Base-by-base conservation (phyloP, 2,329 filamentous ascomycete genomes). In the Xylaria sp. region DNA sequence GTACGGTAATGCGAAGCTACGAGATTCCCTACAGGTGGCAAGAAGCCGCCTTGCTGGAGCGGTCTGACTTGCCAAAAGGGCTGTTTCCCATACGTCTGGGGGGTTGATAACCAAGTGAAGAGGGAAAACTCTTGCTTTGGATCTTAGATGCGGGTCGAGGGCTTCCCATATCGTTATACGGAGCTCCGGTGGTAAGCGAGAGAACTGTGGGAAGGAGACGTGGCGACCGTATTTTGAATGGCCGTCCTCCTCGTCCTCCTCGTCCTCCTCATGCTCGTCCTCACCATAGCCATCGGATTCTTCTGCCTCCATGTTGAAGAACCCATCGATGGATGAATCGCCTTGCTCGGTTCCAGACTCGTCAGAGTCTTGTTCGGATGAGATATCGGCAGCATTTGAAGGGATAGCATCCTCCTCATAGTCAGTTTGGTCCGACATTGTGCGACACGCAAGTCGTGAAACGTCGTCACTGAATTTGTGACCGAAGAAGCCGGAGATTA, bases 81-180 rank as follows among this genome's bases (percentile, higher is more conserved):
- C 65, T 39, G 67, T 65, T 18, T 74, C 72, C 70, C 67, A 74
- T 6, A 77, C 20, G 1, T 70, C 61, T 10, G 13, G 9, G 55
- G 3, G 8, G 20, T 15, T 2, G 3, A 41, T 12, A 3, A 70
- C 0, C 5, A 68, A 5, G 0, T 41, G 48, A 9, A 71, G n/a
- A 0, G 61, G 59, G 18, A 78, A 75, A 1, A 81, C 72, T 32
- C 78, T 77, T 7, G 68, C 63, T 46, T 76, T 72, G 1, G 61
- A 70, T 41, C 71, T 75, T 12, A 82, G 68, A 44, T 80, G 69
- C 1, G 76, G 77, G 63, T 80, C 79, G 60, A 80, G 79, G 9
- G 75, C 71, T 20, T 78, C 76, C 81, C 81, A 82, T 46, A 82
- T 73, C 37, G 69, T 75, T 4, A 72, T 54, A 41, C 80, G 80